These are phyloP conservation scores for Backusella liffmaniae DNA, from an alignment of 192 early-diverging fungal genomes.

Conservation along the genomic window DNA sequence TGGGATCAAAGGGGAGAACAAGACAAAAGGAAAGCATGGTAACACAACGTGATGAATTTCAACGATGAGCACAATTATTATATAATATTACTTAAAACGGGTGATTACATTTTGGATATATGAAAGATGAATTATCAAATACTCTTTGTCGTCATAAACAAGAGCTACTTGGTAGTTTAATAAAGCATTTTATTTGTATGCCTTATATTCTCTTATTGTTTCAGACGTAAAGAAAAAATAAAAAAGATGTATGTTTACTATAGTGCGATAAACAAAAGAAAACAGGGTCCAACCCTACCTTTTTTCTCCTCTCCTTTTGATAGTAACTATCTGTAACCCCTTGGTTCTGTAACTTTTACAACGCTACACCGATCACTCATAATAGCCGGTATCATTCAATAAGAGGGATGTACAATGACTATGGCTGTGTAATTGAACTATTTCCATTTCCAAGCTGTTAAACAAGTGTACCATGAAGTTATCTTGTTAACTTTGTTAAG, in stretches of 20 bases:
- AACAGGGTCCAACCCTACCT: not conserved
- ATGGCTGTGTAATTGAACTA: not conserved
- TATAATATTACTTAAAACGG: not conserved
- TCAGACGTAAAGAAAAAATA: not conserved
- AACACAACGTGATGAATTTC: not conserved
- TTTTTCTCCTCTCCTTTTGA: not conserved
- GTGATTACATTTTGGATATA: not conserved
- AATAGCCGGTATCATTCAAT: not conserved
- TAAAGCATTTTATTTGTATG: not conserved
- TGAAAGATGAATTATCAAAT: not conserved
- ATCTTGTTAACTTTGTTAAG: not conserved
- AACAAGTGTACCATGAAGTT: not conserved
- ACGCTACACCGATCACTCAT: conserved; percentile 1
- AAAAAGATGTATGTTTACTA: no score
- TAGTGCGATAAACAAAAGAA: not conserved
- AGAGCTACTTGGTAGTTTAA: not conserved
- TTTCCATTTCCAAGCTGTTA: not conserved
- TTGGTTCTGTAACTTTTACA: not conserved
- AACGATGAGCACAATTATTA: not conserved
- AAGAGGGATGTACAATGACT: not conserved
- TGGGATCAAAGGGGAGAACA: not conserved
- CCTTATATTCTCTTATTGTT: not conserved
- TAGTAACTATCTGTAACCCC: not conserved
- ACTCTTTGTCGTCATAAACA: not conserved
- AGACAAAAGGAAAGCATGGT: not conserved